Evolutionary conservation across 108 stramenopile species (phyloP).

Genomic region (Aurantiochytrium sp.): DNA sequence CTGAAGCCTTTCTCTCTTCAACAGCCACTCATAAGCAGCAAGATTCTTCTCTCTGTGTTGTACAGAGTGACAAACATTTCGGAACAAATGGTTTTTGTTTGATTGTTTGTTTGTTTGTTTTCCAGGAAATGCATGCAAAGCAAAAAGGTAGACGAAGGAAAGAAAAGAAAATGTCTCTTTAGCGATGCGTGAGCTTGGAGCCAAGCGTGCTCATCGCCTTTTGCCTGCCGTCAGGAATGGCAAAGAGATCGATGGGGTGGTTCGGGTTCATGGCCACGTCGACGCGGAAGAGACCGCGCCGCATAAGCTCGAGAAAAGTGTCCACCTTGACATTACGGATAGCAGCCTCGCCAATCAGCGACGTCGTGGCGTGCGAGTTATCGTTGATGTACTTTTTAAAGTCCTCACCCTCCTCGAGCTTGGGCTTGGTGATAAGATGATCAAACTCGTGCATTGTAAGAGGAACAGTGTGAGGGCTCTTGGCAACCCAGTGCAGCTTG

Average conservation of each 20-base stretch:
- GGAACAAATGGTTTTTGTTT: too few relatives aligned
- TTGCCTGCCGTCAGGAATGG: slow-evolving; percentile 92
- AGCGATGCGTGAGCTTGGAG: slow-evolving; percentile 77
- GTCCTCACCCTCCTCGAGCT: slow-evolving; percentile 87
- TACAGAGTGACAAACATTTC: too few relatives aligned
- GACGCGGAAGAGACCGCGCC: slow-evolving; percentile 90
- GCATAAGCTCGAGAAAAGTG: slow-evolving; percentile 92
- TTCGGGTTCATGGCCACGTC: slow-evolving; percentile 52
- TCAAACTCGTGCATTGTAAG: slow-evolving; percentile 84
- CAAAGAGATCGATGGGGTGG: slow-evolving; percentile 66
- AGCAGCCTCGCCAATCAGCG: slow-evolving; percentile 66
- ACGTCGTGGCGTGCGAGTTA: slow-evolving; percentile 65
- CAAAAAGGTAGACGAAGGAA: too few relatives aligned
- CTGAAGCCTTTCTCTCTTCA: too few relatives aligned
- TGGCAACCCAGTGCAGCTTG: slow-evolving; percentile 84
- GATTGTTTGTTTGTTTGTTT: too few relatives aligned
- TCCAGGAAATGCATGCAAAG: too few relatives aligned
- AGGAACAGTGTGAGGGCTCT: slow-evolving; percentile 34
- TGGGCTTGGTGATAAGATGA: slow-evolving; percentile 86
- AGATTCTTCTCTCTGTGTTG: too few relatives aligned
- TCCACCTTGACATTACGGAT: slow-evolving; percentile 58
- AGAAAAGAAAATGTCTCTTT: slow-evolving; percentile 9
- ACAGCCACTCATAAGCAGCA: too few relatives aligned
- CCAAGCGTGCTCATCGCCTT: slow-evolving; percentile 86
- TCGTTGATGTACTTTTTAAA: slow-evolving; percentile 88